Base-by-base conservation (phyloP, 2,329 filamentous ascomycete genomes). In the Chrysoporthe puriensis region DNA sequence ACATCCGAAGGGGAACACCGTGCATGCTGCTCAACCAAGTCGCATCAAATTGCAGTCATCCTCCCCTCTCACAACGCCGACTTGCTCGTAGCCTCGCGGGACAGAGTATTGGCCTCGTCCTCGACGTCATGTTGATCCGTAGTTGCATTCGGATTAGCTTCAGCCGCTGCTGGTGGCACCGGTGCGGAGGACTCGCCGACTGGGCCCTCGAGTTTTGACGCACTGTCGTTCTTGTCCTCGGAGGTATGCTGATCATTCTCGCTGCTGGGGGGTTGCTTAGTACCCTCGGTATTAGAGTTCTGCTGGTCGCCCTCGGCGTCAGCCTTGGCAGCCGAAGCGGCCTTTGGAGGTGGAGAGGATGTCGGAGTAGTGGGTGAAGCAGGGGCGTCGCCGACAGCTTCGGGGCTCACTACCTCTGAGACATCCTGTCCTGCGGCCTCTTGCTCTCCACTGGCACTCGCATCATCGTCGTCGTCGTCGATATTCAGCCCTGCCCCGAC, bases 401-500 rank as follows among this genome's bases (percentile, higher is more conserved):
- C 48, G 43, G 48, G 46, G n/a, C 50, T 32, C 4, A 3, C 26
- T 9, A 8, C 40, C 21, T 63, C 48, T 21, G 16, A 40, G 6
- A 13, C 34, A 42, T 44, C 50, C 48, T 18, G 11, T 34, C 43
- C 62, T 21, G 9, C 8, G 9, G 36, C 21, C 6, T 9, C 52
- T 3, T 62, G n/a, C n/a, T 40, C 62, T 8, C 18, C 44, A 21
- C 40, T 26, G 42, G 42, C 42, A 26, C 26, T 7, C 14, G 44
- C 43, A 34, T 9, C 42, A 21, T 34, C 42, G n/a, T 50, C n/a
- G 21, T 32, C 58, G 21, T 70, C 70, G 13, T 70, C 68, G 43
- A 76, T 62, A 11, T 70, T 69, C 61, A 77, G 68, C 4, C 68
- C 72, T 57, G 75, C 69, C 54, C 74, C 76, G 40, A 80, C 73